phyloP scores from a whole-genome alignment of 139 green algal species.

The Chlamydomonas eustigma region DNA sequence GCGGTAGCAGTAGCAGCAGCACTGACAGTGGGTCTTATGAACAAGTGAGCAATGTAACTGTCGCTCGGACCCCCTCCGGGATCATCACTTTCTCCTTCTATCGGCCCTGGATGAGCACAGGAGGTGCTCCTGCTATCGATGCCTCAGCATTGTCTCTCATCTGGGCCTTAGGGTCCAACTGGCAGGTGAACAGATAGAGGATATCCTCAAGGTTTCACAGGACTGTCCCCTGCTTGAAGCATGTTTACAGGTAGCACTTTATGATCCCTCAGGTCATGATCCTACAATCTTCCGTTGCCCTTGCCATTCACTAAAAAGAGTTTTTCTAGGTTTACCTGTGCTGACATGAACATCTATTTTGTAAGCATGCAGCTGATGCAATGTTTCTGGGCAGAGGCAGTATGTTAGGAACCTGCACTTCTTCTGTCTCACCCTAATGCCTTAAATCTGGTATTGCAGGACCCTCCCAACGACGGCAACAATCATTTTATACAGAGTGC shows the following conservation, averaged over 20 bases:
- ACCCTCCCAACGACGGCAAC: not conserved
- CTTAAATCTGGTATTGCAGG: not conserved
- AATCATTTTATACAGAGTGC: not conserved
- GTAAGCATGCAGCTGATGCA: too few relatives aligned
- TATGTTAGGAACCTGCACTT: too few relatives aligned
- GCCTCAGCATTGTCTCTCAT: not conserved
- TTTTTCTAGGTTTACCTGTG: too few relatives aligned
- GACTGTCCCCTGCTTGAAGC: not conserved
- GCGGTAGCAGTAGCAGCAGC: not conserved
- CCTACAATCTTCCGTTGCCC: not conserved
- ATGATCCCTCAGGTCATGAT: not conserved
- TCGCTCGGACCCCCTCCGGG: not conserved
- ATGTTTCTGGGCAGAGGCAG: too few relatives aligned
- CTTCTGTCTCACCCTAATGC: not conserved
- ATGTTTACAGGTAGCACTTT: not conserved
- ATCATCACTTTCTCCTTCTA: not conserved
- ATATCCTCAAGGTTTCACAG: not conserved
- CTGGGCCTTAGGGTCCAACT: not conserved
- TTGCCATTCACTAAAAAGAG: not conserved
- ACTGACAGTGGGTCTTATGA: not conserved
- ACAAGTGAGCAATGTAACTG: not conserved
- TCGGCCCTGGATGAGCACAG: not conserved
- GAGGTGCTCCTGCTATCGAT: not conserved
- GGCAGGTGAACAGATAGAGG: not conserved
- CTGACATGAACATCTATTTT: too few relatives aligned